phyloP scores from a whole-genome alignment of 1,284 basidiomycete species.

The Veloporphyrellus conicus region DNA sequence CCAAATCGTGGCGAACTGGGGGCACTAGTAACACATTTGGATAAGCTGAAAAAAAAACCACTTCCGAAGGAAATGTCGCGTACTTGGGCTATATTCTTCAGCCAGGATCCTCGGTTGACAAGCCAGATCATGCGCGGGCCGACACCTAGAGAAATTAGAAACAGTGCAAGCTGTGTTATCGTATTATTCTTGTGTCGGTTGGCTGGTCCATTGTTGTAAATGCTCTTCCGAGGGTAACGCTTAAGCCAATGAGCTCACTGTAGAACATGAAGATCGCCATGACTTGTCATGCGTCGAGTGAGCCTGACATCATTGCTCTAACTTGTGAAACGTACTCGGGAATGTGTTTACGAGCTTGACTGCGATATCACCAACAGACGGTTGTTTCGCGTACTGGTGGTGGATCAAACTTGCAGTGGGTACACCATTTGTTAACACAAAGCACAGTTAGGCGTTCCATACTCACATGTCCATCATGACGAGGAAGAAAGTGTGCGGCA shows the following conservation, averaged over 20 bases:
- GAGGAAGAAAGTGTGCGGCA: conserved; percentile 67
- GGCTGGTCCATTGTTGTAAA: conserved; percentile 39
- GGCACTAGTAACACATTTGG: conserved; percentile 45
- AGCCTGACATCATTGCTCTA: conserved; percentile 1
- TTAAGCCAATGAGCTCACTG: conserved; percentile 43
- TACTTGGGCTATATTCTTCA: conserved; percentile 69
- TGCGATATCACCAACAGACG: conserved; percentile 43
- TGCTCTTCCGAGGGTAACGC: not conserved
- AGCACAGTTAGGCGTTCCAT: not conserved
- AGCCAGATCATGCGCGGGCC: conserved; percentile 67
- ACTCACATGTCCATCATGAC: conserved; percentile 76
- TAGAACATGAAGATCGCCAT: conserved; percentile 73
- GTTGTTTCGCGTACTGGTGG: conserved; percentile 64
- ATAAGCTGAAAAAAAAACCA: conserved; percentile 2
- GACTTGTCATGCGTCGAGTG: conserved; percentile 40
- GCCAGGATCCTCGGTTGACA: conserved; percentile 63
- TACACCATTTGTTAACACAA: conserved; percentile 6
- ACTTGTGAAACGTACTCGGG: conserved; percentile 53
- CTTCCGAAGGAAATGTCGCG: conserved; percentile 9
- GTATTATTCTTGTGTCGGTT: conserved; percentile 56
- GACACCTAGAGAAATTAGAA: conserved; percentile 51
- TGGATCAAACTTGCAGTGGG: conserved; percentile 56
- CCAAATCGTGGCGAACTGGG: conserved; percentile 72
- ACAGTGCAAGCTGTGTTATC: conserved; percentile 52
- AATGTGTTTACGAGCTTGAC: conserved; percentile 58